Base-by-base conservation (phyloP, 192 early-diverging fungal species). In the Spizellomyces sp. region DNA sequence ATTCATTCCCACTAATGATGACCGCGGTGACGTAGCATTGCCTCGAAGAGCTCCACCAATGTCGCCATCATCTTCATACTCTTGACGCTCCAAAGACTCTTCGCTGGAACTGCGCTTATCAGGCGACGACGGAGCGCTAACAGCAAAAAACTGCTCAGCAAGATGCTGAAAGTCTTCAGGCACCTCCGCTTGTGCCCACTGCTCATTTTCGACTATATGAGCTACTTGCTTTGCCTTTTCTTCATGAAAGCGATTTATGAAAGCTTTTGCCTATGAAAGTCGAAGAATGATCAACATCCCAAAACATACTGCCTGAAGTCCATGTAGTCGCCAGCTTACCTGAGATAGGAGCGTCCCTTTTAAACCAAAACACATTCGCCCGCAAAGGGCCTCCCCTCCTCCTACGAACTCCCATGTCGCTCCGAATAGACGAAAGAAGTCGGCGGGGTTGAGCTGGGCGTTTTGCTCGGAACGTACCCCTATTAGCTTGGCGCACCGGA, bases 101-200 rank as follows among this genome's bases (percentile, higher is more conserved):
- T 79, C 45, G 78, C 55, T 72, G 22, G 62, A 54, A n/a, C 14
- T n/a, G 4, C 4, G 50, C 14, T 54, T 19, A 36, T 36, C 0
- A 84, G 19, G 15, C 52, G 80, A 36, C 27, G 27, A 36, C 27
- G 27, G 27, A 36, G 3, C 27, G 27, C 27, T 36, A 14, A 86
- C 86, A 1, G 84, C 75, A 27, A 89, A 83, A 10, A 95, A 84
- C 48, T 87, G 80, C 42, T 95, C 87, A 7, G 90, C 90, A 48
- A 96, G 91, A 14, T 84, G 75, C 73, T 99, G 98, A 62, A 96
- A 99, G 66, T 97, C 95, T 64, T 90, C 82, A 0, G 96, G 95
- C n/a, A 99, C 92, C 64, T 93, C 93, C 9, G 92, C 88, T 71
- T 93, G 93, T 22, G 86, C 81, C 98, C 98, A 99, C 80, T 96